phyloP scores from a whole-genome alignment of 148 eudicot genomes.

The Amaranthus cruentus region DNA sequence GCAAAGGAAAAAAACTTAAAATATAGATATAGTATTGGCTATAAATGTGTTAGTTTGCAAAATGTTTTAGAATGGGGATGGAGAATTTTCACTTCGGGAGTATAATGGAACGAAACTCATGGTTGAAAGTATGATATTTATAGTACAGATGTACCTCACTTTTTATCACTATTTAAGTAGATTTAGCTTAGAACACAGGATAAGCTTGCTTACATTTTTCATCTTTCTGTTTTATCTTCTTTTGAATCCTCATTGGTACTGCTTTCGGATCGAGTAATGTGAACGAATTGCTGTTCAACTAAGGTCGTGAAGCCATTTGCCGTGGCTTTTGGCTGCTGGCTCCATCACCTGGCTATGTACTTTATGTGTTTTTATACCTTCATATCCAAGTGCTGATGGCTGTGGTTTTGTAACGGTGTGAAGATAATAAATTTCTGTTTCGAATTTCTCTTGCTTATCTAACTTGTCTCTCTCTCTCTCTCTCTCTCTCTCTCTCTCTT shows the following conservation, averaged over 20 bases:
- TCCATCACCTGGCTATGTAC: not conserved
- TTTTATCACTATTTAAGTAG: no score
- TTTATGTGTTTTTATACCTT: not conserved
- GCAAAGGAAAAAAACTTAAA: no score
- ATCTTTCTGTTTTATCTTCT: not conserved
- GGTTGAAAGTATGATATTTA: no score
- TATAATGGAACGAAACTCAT: no score
- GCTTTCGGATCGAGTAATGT: not conserved
- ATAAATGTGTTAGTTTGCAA: no score
- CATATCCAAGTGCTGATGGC: not conserved
- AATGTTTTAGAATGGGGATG: no score
- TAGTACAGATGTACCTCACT: no score
- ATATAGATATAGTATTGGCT: no score
- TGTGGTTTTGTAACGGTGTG: not conserved
- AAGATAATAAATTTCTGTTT: not conserved
- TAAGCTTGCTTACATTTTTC: not conserved
- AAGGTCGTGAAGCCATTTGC: slow-evolving; percentile 1
- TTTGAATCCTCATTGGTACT: not conserved
- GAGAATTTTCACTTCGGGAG: no score
- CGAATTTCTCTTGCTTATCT: not conserved
- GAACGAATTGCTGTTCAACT: not conserved
- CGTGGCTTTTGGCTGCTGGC: not conserved
- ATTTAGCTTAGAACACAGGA: no score
- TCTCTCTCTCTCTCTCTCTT: not conserved
- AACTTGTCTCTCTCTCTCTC: not conserved